phyloP scores from a whole-genome alignment of 2,329 filamentous ascomycete species.

The Coniochaeta ligniaria region DNA sequence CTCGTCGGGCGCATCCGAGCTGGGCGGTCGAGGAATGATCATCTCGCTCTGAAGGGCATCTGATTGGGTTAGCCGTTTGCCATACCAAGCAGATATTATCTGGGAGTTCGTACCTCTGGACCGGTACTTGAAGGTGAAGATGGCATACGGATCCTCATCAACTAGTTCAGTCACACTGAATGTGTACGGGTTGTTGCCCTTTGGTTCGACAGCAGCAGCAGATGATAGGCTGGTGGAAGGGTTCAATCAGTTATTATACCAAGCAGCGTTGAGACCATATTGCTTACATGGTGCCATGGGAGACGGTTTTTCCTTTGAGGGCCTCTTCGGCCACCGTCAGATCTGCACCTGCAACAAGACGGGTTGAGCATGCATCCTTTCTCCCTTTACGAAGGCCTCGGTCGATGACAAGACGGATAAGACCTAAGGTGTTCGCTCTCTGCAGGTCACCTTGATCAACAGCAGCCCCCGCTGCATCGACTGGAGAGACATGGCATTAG shows the following conservation, averaged over 20 bases:
- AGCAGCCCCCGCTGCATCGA: no score
- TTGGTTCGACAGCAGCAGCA: not conserved
- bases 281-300: not conserved
- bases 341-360: not conserved
- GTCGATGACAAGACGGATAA: not conserved
- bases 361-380: not conserved
- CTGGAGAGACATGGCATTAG: no score
- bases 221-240: not conserved
- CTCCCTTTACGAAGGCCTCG: not conserved
- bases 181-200: not conserved
- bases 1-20: not conserved
- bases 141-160: not conserved
- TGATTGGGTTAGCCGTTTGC: not conserved
- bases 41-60: not conserved
- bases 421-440: no score
- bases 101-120: not conserved
- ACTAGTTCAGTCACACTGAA: not conserved
- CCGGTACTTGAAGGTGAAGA: conserved; percentile 1
- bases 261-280: not conserved
- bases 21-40: not conserved
- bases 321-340: not conserved
- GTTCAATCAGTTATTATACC: not conserved
- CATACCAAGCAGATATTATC: not conserved
- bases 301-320: not conserved
- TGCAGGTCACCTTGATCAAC: no score